phyloP scores from a whole-genome alignment of 495 filamentous ascomycete genomes.

The Tirmania nivea region DNA sequence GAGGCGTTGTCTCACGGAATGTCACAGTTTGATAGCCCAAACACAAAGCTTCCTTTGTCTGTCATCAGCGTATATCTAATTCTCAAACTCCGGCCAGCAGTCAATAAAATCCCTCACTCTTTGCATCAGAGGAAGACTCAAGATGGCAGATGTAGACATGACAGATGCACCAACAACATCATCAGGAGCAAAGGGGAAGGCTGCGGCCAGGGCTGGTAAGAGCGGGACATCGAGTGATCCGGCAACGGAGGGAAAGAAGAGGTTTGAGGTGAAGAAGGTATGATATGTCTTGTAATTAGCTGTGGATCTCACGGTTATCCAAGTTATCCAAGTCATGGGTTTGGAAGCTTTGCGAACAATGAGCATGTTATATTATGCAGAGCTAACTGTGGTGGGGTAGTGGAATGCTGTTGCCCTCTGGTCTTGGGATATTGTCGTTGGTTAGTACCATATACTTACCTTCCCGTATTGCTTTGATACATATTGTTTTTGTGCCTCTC shows the following conservation, averaged over 20 bases:
- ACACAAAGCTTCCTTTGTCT: too few relatives aligned
- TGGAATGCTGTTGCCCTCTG: constrained; percentile 99
- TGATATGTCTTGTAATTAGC: background rate
- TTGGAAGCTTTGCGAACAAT: too few relatives aligned
- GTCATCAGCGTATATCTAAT: too few relatives aligned
- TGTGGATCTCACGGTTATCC: too few relatives aligned
- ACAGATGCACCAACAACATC: constrained; percentile 47
- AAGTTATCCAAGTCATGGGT: too few relatives aligned
- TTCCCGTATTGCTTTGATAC: background rate
- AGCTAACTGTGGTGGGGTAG: constrained; percentile 24
- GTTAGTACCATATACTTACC: background rate
- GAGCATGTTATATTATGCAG: too few relatives aligned
- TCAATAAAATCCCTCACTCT: too few relatives aligned
- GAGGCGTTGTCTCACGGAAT: too few relatives aligned
- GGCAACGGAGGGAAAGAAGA: constrained; percentile 52
- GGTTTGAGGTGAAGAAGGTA: constrained; percentile 98
- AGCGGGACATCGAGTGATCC: constrained; percentile 31
- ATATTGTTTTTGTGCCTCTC: background rate
- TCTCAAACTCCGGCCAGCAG: too few relatives aligned
- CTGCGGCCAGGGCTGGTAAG: constrained; percentile 29
- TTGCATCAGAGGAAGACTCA: too few relatives aligned
- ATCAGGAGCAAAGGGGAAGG: constrained; percentile 25
- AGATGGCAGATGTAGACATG: constrained; percentile 96
- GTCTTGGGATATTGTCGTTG: constrained; percentile 98
- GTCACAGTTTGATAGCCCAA: too few relatives aligned